Evolutionary conservation across 176 grass and related monocot genomes (phyloP).

Genomic region (Bonia amplexicaulis): DNA sequence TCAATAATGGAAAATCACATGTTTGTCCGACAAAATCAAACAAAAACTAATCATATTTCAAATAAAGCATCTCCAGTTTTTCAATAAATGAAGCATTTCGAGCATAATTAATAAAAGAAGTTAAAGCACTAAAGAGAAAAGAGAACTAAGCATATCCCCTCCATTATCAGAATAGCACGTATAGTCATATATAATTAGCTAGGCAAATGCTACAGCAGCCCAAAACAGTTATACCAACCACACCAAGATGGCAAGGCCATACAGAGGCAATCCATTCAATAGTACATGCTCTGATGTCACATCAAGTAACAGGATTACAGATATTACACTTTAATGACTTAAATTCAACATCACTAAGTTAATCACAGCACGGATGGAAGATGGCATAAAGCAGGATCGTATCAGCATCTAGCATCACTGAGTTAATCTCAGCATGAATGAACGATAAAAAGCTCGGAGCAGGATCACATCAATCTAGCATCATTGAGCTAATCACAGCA

Average conservation of each 20-base stretch:
- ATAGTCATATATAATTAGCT: neutral
- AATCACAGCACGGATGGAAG: neutral
- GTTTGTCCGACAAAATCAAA: neutral
- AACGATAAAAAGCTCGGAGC: neutral
- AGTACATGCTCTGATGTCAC: neutral
- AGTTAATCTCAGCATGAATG: neutral
- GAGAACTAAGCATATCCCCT: neutral
- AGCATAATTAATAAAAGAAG: neutral
- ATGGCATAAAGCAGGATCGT: neutral
- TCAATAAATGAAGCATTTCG: neutral
- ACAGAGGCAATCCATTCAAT: neutral
- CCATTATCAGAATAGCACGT: neutral
- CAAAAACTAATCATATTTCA: neutral
- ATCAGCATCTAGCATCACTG: slow-evolving; percentile 17
- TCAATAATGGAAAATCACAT: neutral
- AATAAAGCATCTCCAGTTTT: neutral
- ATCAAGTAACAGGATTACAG: slow-evolving; percentile 7
- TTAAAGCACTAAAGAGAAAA: neutral
- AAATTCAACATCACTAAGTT: neutral
- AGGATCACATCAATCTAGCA: slow-evolving; percentile 26
- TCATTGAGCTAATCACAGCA: neutral
- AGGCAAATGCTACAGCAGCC: neutral
- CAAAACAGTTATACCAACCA: neutral
- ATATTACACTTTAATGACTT: neutral
- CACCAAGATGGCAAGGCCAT: neutral